Evolutionary conservation across 768 basidiomycete species (phyloP).

Genomic region (Suillus subaureus): DNA sequence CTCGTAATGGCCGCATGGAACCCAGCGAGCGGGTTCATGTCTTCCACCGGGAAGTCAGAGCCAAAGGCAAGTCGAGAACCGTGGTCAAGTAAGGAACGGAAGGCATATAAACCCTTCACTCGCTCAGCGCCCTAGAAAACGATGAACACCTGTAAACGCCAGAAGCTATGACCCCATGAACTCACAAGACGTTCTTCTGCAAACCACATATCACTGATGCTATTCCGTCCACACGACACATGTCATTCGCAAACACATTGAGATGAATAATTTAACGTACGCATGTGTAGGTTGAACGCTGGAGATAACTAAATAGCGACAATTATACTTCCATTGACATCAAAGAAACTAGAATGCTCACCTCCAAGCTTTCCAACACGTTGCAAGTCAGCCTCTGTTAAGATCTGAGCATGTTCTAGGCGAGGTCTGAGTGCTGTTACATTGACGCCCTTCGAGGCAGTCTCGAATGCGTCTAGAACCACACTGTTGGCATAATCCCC

Average conservation of each 20-base stretch:
- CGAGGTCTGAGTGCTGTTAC: conserved; percentile 72
- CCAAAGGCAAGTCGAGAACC: conserved; percentile 77
- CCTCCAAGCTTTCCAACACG: conserved; percentile 81
- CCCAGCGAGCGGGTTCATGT: conserved; percentile 78
- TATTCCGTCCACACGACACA: conserved; percentile 26
- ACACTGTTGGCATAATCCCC: conserved; percentile 87
- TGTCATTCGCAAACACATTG: background rate
- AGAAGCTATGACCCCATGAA: conserved; percentile 7
- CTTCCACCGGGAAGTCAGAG: conserved; percentile 90
- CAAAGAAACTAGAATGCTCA: conserved; percentile 34
- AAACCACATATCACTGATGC: conserved; percentile 88
- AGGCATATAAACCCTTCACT: conserved; percentile 85
- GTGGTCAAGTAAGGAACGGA: conserved; percentile 68
- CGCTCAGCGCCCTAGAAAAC: conserved; percentile 71
- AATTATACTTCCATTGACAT: conserved; percentile 12
- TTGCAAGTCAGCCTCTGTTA: conserved; percentile 73
- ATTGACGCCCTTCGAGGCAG: conserved; percentile 58
- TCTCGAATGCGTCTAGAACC: conserved; percentile 83
- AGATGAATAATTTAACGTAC: conserved; percentile 42
- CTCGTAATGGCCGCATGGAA: conserved; percentile 91
- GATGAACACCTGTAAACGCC: background rate
- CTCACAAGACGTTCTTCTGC: conserved; percentile 79
- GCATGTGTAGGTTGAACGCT: conserved; percentile 91
- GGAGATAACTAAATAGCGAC: conserved; percentile 67
- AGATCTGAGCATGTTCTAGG: conserved; percentile 90